A percentile compares a stretch with the other conserved stretches of the same genome.
phyloP scores from a whole-genome alignment of 2,329 filamentous ascomycete genomes.

The Didymosphaeria variabile region DNA sequence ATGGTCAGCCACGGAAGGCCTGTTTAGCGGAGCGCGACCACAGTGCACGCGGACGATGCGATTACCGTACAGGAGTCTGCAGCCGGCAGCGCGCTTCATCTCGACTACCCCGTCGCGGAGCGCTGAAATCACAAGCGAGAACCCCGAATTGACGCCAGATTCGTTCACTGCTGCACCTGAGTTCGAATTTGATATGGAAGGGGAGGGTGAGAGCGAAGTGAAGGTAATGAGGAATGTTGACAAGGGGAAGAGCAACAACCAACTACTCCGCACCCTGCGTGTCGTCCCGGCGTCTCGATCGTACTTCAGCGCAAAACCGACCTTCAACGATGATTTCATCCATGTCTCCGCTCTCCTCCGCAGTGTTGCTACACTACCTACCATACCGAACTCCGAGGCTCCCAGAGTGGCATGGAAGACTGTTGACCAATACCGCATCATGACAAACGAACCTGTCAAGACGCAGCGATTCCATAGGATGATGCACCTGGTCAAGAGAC shows the following conservation, averaged over 20 bases:
- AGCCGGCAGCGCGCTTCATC: slow-evolving; percentile 40
- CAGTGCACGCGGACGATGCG: slow-evolving; percentile 35
- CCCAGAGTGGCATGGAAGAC: slow-evolving; percentile 83
- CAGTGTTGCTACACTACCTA: slow-evolving; percentile 77
- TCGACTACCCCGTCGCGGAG: slow-evolving; percentile 40
- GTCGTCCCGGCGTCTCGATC: slow-evolving; percentile 85
- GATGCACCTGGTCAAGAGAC: slow-evolving; percentile 75
- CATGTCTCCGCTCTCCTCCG: slow-evolving; percentile 75
- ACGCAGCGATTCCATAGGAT: slow-evolving; percentile 80
- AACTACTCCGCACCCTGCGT: slow-evolving; percentile 61
- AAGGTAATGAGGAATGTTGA: slow-evolving; percentile 6
- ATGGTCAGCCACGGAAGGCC: slow-evolving; percentile 35
- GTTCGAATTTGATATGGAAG: slow-evolving; percentile 51
- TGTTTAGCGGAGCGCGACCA: slow-evolving; percentile 30
- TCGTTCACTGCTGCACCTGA: slow-evolving; percentile 55
- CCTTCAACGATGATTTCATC: slow-evolving; percentile 86
- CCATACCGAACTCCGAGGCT: slow-evolving; percentile 69
- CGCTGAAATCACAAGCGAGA: slow-evolving; percentile 35
- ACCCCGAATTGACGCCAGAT: slow-evolving; percentile 21
- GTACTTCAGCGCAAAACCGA: slow-evolving; percentile 90
- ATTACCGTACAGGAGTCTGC: slow-evolving; percentile 29
- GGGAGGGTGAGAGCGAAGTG: slow-evolving; percentile 15
- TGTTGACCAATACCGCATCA: slow-evolving; percentile 74
- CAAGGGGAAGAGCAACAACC: slow-evolving; percentile 24
- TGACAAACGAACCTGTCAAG: slow-evolving; percentile 58